Percentiles rank a stretch among this genome's conserved stretches.
These are phyloP conservation scores for Kwoniella bestiolae DNA, from an alignment of 768 basidiomycete species.

Conservation along the genomic window DNA sequence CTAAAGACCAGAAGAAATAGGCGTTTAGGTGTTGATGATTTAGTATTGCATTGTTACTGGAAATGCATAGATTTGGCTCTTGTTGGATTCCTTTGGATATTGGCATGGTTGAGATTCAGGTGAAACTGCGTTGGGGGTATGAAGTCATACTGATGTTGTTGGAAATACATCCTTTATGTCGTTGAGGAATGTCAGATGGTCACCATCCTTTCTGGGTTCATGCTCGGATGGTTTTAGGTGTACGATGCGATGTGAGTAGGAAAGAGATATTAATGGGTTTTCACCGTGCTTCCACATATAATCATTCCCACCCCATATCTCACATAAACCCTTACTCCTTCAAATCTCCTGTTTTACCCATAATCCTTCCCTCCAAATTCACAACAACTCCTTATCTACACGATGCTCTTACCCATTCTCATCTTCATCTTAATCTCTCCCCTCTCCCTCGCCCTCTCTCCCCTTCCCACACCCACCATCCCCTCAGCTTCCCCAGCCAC, in stretches of 20 bases:
- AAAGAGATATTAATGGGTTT: too few relatives aligned
- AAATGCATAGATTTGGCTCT: slow-evolving; percentile 17
- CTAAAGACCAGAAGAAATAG: slow-evolving; percentile 65
- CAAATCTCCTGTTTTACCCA: background rate
- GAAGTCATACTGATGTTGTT: background rate
- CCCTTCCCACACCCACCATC: background rate
- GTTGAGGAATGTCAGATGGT: background rate
- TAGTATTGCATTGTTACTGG: slow-evolving; percentile 3
- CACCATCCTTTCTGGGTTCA: background rate
- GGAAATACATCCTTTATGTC: background rate
- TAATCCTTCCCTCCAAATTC: background rate
- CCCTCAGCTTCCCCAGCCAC: slow-evolving; percentile 7
- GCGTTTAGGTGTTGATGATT: background rate
- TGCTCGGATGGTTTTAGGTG: background rate
- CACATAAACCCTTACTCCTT: background rate
- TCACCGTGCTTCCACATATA: background rate
- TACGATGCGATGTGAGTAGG: too few relatives aligned
- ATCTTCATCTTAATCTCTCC: background rate
- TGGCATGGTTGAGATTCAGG: background rate
- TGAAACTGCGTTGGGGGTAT: background rate
- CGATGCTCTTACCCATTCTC: background rate
- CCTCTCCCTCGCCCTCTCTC: slow-evolving; percentile 1
- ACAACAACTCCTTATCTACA: background rate
- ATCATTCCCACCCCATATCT: background rate
- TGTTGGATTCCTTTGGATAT: too few relatives aligned